Base-by-base conservation (phyloP, 768 basidiomycete species). In the Pisolithus albus region DNA sequence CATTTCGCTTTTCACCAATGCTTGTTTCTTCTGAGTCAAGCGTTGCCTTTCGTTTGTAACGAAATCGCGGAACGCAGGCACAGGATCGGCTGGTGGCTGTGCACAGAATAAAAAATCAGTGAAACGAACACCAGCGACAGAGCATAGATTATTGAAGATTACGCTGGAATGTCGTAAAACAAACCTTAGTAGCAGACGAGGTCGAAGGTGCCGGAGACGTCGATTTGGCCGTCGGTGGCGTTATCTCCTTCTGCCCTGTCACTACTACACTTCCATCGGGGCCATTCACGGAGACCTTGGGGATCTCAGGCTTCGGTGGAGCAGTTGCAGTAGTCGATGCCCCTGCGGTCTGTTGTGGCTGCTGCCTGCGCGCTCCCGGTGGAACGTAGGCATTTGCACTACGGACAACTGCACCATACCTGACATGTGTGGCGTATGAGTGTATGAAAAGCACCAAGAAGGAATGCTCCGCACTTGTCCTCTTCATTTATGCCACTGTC, bases 371-470 rank as follows among this genome's bases (percentile, higher is more conserved):
- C 36, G 93, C 92, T 54, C 86, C 91, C 2, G 95, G 95, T 43
- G 96, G 96, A 37, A 98, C 81, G 65, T 99, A 99, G 23, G 94
- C 95, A 61, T 87, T 88, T 16, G 85, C 76, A 30, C 84, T 78
- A 51, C 96, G 87, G 46, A 88, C 84, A 28, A 98, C 96, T 24
- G 92, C 93, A 51, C 89, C 88, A 64, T 92, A 98, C 69, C 93
- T 96, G 63, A 39, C 11, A 13, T 28, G 37, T 28, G 49, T 19
- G 9, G 39, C 0, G 34, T 66, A 48, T 68, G 54, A 53, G 54
- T 51, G 34, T 40, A 52, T 46, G 60, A 53, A 47, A 53, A 47
- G 49, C 30, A 36, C 13, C 46, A 54, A 41, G 46, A 56, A 37
- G 58, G 16, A 41, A 21, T 44, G 21, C 64, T 7, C 64, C 81